A percentile compares a stretch with the other conserved stretches of the same genome.
phyloP scores from a whole-genome alignment of 192 early-diverging fungal genomes.

The Chytriomyces sp. region DNA sequence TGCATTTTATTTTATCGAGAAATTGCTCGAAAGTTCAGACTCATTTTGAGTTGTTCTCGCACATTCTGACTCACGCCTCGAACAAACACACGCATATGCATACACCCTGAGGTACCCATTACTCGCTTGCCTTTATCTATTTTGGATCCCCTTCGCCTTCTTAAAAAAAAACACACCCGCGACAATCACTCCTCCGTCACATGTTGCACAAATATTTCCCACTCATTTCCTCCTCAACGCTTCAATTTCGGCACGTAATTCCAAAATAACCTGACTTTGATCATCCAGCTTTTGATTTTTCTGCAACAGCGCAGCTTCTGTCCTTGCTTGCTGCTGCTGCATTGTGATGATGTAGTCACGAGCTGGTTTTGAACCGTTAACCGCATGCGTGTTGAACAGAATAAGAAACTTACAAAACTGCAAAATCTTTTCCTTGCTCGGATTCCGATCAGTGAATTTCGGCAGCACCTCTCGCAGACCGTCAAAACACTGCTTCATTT shows the following conservation, averaged over 20 bases:
- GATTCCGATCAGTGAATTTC: constrained; percentile 76
- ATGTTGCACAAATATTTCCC: neutral
- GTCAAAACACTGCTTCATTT: constrained; percentile 90
- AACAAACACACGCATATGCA: no score
- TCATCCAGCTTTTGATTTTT: constrained; percentile 30
- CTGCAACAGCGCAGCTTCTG: neutral
- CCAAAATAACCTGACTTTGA: constrained; percentile 10
- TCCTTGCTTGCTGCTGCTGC: constrained; percentile 14
- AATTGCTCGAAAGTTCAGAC: no score
- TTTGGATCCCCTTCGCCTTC: no score
- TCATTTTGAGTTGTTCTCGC: no score
- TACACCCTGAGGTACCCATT: no score
- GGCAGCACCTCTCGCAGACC: constrained; percentile 73
- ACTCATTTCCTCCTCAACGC: constrained; percentile 17
- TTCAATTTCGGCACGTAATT: constrained; percentile 36
- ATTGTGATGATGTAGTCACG: constrained; percentile 40
- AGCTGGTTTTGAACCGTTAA: constrained; percentile 12
- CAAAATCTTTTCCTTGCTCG: constrained; percentile 85
- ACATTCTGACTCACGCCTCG: no score
- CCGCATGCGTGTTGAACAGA: neutral
- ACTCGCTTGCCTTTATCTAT: no score
- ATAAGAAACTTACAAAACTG: constrained; percentile 57
- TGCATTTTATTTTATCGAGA: no score
- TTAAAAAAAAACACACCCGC: no score
- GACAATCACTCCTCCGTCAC: neutral